Percentiles rank a stretch among this genome's conserved stretches.
Conservation (phyloP, 2,329 filamentous ascomycete genomes). For the Colletotrichum tofieldiae region DNA sequence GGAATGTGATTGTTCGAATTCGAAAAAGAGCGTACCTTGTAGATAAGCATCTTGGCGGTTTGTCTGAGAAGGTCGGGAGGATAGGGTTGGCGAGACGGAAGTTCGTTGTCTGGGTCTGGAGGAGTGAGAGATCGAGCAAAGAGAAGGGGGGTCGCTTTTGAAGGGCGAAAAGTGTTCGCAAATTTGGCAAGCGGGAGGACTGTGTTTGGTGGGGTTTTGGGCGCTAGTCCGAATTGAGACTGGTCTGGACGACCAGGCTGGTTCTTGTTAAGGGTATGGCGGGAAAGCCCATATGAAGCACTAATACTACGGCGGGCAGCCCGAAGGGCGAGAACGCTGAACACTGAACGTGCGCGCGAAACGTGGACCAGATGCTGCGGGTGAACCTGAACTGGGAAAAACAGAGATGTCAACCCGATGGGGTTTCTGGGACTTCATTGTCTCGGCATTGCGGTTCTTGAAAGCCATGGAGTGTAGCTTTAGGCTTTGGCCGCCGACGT, state of each 20-base stretch:
- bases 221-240: constrained; percentile 37
- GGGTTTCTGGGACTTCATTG: not conserved
- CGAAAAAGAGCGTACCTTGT: constrained; percentile 67
- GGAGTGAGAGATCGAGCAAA: constrained; percentile 25
- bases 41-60: constrained; percentile 80
- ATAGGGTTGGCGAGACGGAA: constrained; percentile 47
- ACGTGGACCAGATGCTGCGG: constrained; percentile 26
- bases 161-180: constrained; percentile 44
- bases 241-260: constrained; percentile 18
- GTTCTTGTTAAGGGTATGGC: constrained; percentile 19
- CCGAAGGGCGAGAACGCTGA: constrained; percentile 37
- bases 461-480: not conserved
- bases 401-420: constrained; percentile 3
- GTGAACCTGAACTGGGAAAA: constrained; percentile 22
- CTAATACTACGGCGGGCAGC: constrained; percentile 22
- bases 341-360: constrained; percentile 18
- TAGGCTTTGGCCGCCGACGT: not conserved
- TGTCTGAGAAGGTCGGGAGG: constrained; percentile 50
- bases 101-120: constrained; percentile 42
- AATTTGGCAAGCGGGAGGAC: constrained; percentile 45
- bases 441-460: not conserved
- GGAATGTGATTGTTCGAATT: not conserved
- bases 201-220: constrained; percentile 45
- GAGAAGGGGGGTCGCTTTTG: constrained; percentile 40
- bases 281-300: not conserved